Evolutionary conservation across 306 rosid genomes (phyloP).

Genomic region (Luffa acutangula): DNA sequence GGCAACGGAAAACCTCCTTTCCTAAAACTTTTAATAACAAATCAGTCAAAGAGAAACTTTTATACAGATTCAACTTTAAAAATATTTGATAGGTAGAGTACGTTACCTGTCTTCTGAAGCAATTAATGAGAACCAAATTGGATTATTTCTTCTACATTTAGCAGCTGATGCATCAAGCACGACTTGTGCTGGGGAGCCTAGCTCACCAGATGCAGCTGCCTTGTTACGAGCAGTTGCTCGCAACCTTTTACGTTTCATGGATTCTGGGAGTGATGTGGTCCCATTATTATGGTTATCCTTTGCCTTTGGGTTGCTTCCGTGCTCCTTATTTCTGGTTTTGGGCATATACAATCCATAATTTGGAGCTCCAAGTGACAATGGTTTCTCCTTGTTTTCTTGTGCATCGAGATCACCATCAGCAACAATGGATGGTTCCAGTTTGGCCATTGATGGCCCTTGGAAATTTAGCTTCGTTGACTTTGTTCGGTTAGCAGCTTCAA

Average conservation of each 20-base stretch:
- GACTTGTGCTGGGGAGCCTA: conserved; percentile 44
- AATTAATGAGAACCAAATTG: conserved; percentile 92
- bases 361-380: conserved; percentile 28
- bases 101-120: conserved; percentile 84
- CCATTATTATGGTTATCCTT: conserved; percentile 51
- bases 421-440: conserved; percentile 39
- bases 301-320: conserved; percentile 36
- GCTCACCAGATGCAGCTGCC: conserved; percentile 37
- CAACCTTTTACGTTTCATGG: conserved; percentile 51
- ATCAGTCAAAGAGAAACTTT: conserved; percentile 20
- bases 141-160: conserved; percentile 39
- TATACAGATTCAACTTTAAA: not conserved
- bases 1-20: conserved; percentile 82
- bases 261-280: conserved; percentile 32
- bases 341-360: conserved; percentile 27
- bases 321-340: conserved; percentile 58
- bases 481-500: conserved; percentile 95
- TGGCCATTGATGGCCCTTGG: conserved; percentile 40
- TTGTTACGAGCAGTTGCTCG: conserved; percentile 53
- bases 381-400: conserved; percentile 35
- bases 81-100: not conserved
- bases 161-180: conserved; percentile 46
- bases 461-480: conserved; percentile 65
- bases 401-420: conserved; percentile 29
- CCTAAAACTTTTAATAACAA: conserved; percentile 37